Evolutionary conservation across 768 basidiomycete genomes (phyloP), one percentile per base, ranked within the genome.

Genomic region (Tulasnella sp.): DNA sequence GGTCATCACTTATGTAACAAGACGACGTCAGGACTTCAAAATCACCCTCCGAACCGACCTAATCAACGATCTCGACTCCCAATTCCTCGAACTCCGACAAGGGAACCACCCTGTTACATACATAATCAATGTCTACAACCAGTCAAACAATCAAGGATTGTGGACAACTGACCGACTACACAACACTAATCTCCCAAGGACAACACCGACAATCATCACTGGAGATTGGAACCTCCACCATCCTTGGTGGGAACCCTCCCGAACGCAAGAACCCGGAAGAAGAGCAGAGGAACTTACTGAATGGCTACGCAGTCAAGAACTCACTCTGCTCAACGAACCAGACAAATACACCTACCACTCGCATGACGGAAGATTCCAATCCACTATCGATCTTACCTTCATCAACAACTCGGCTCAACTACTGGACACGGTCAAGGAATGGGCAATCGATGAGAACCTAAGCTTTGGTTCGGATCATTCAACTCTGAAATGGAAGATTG

Each of bases 181-280:
- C 43, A 32, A 27, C 15, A 5, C 12, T 33, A 16, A 6, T 3
- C 16, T 37, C 25, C 24, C 39, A 9, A 4, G 4, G 12, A 9
- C 22, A 6, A 15, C 33, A 8, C 50, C 50, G 1, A 16, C 27
- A 5, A 48, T 52, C 41, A 10, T 52, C 15, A 47, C 27, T 4
- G 50, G 50, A 4, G 50, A 52, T 16, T 52, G 50, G 50, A 52
- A 52, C 50, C 22, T 45, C 5, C 24, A 45, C 12, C 50, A 52
- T 44, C 50, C 50, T 5, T 28, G 29, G 9, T 45, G 25, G 25
- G 10, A 28, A 25, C 31, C 47, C 16, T 22, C 28, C 9, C n/a
- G 16, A 9, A 28, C n/a, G 28, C 45, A 2, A 13, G 20, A 44
- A 9, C 10, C 28, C 27, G 24, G 27, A 15, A 12, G 22, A 46